Base-by-base conservation (phyloP, 306 rosid species). In the Canavalia ensiformis region DNA sequence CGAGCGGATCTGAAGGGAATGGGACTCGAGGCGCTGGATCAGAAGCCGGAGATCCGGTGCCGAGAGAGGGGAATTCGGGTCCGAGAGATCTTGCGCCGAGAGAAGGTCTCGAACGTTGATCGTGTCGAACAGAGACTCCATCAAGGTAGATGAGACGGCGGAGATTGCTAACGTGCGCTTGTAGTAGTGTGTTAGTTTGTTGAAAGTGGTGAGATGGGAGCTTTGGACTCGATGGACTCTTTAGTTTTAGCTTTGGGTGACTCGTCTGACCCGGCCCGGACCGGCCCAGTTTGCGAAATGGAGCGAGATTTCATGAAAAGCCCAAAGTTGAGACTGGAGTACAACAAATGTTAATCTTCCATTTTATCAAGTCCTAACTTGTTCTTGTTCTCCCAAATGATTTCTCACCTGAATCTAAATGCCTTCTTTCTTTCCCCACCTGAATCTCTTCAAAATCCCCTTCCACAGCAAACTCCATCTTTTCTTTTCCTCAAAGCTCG, bases 1-100 rank as follows among this genome's bases (percentile, higher is more conserved):
- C 2, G 94, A 78, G 35, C 90, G 93, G 87, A 95, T 93, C 74
- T 88, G 94, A 72, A 89, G 88, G 52, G 98, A 93, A 76, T 93
- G 98, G 5, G 99, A 90, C 68, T 95, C 99, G n/a, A 95, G 94
- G 18, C 99, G 94, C 72, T 92, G 91, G 86, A 92, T 92, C 51
- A 95, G 90, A 84, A 92, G 98, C 72, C 94, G 97, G 69, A 96
- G 99, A 93, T 96, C 98, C 12, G 99, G 99, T 7, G 98, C 93
- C 5, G 98, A 89, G 77, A 96, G 97, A 1, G 97, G 94, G 3
- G 98, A 82, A 11, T 83, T 88, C 0, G 90, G 98, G 81, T 95
- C 97, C 57, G 92, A 88, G 85, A 95, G 92, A 82, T 95, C 98
- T 65, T 89, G 86, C 46, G 94, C 83, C 0, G 97, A 90, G 74